Percentiles rank a stretch among this genome's conserved stretches.
phyloP scores from a whole-genome alignment of 2,329 filamentous ascomycete genomes.

The Chaetomium globosum region DNA sequence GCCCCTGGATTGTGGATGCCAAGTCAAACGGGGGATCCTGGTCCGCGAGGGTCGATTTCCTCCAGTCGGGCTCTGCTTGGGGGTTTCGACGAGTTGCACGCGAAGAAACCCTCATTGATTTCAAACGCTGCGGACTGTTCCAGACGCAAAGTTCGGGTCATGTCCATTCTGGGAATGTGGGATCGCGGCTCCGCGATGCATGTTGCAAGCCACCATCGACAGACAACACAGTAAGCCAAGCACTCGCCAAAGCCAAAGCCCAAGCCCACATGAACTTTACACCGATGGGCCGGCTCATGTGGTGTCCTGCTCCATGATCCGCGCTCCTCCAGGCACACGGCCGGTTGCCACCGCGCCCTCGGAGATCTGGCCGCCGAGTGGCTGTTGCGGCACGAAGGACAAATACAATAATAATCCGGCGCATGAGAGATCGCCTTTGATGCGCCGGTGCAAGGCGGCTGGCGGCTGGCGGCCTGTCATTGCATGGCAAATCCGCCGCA shows the following conservation, averaged over 20 bases:
- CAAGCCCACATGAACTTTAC: slow-evolving; percentile 2
- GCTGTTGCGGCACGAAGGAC: slow-evolving; percentile 4
- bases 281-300: neutral
- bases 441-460: slow-evolving; percentile 28
- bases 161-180: slow-evolving; percentile 14
- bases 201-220: neutral
- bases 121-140: slow-evolving; percentile 29
- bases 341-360: slow-evolving; percentile 10
- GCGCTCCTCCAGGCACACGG: slow-evolving; percentile 8
- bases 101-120: slow-evolving; percentile 30
- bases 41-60: slow-evolving; percentile 25
- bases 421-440: slow-evolving; percentile 34
- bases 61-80: slow-evolving; percentile 29
- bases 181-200: slow-evolving; percentile 1
- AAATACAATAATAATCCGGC: slow-evolving; percentile 16
- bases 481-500: slow-evolving; percentile 16
- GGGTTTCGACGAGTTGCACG: slow-evolving; percentile 33
- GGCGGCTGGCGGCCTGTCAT: slow-evolving; percentile 11
- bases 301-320: neutral
- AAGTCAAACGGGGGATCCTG: slow-evolving; percentile 35
- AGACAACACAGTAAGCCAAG: neutral
- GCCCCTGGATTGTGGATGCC: slow-evolving; percentile 31
- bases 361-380: neutral
- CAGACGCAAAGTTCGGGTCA: slow-evolving; percentile 17
- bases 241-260: neutral